These are phyloP conservation scores for Mikania micrantha DNA, from an alignment of 129 eudicot species.

Conservation along the genomic window DNA sequence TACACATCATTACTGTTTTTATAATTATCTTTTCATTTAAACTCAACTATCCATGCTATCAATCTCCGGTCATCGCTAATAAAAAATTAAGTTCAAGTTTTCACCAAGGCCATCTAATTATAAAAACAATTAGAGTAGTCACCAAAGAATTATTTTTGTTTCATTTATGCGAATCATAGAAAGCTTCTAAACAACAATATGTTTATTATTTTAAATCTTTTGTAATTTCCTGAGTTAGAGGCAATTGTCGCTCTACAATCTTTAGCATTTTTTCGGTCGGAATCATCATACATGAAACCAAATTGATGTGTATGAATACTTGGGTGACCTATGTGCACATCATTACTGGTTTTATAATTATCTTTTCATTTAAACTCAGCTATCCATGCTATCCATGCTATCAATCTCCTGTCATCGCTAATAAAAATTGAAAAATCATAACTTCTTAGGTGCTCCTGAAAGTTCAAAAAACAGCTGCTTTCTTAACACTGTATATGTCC, in stretches of 20 bases:
- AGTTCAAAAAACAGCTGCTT: constrained; percentile 54
- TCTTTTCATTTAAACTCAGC: background rate
- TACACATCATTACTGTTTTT: too few relatives aligned
- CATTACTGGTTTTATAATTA: background rate
- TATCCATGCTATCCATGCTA: background rate
- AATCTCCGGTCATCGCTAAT: too few relatives aligned
- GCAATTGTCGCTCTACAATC: background rate
- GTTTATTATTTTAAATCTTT: background rate
- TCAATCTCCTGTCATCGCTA: background rate
- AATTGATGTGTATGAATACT: background rate
- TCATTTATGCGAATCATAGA: background rate
- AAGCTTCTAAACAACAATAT: background rate
- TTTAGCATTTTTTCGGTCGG: too few relatives aligned
- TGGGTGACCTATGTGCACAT: background rate
- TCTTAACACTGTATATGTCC: constrained; percentile 79
- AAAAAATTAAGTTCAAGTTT: too few relatives aligned
- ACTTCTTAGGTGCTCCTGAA: constrained; percentile 51
- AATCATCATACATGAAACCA: background rate
- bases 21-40: too few relatives aligned
- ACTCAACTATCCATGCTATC: too few relatives aligned
- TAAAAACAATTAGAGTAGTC: background rate
- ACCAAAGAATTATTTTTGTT: background rate
- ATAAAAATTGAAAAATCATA: background rate
- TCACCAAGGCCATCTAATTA: background rate
- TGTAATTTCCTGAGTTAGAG: background rate